Conservation (phyloP, 192 early-diverging fungal species). For the Borealophlyctis nickersoniae region DNA sequence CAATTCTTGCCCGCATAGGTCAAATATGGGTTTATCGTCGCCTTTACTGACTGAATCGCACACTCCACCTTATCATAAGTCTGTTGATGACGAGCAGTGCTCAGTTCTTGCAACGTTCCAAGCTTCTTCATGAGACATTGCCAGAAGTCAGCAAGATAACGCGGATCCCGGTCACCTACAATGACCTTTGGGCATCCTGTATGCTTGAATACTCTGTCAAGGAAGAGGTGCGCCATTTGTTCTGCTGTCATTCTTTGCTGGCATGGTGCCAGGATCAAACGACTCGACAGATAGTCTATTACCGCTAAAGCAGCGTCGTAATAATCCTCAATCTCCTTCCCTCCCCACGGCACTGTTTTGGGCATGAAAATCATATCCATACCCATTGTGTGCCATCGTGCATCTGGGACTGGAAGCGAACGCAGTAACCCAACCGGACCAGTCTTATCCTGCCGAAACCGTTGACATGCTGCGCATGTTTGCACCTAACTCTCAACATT, state of each 20-base stretch:
- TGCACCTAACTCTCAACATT: no score
- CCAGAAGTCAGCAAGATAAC: conserved; percentile 7
- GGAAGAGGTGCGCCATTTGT: conserved; percentile 2
- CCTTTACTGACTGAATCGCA: conserved; percentile 11
- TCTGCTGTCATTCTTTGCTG: not conserved
- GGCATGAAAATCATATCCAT: not conserved
- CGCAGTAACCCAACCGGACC: not conserved
- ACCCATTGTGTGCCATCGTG: not conserved
- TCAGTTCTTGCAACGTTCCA: conserved; percentile 1
- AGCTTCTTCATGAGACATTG: not conserved
- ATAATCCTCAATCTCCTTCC: not conserved
- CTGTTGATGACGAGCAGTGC: conserved; percentile 23
- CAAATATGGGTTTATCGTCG: conserved; percentile 10
- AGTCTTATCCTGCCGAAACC: not conserved
- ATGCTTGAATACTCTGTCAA: not conserved
- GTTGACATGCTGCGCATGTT: no score
- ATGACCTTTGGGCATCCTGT: conserved; percentile 4
- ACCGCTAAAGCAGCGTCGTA: not conserved
- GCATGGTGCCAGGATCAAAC: not conserved
- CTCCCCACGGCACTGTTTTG: not conserved
- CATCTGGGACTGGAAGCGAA: not conserved
- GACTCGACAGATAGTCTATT: not conserved
- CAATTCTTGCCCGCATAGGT: conserved; percentile 7
- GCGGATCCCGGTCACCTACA: conserved; percentile 6
- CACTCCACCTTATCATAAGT: conserved; percentile 10